Conservation (phyloP, 495 filamentous ascomycete species). For the Penicillium simplicissimum region DNA sequence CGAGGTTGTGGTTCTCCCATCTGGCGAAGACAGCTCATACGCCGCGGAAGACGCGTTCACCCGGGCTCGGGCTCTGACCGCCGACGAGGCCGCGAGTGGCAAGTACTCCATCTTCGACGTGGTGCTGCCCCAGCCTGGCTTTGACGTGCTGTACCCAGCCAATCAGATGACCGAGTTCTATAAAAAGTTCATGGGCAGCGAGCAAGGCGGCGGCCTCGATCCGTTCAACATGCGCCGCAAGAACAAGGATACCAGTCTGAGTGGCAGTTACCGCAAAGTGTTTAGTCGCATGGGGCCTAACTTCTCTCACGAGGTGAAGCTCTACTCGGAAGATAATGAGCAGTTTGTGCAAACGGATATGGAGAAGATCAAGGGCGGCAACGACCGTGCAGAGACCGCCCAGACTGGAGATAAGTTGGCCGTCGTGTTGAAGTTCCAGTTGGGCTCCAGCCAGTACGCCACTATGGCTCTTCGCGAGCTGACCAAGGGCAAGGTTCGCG, state of each 20-base stretch:
- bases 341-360: conserved; percentile 87
- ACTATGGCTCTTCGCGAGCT: conserved; percentile 92
- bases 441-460: conserved; percentile 86
- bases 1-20: conserved; percentile 63
- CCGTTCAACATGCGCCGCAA: conserved; percentile 84
- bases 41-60: conserved; percentile 62
- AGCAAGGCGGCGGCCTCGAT: conserved; percentile 73
- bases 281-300: conserved; percentile 61
- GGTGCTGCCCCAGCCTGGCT: conserved; percentile 93
- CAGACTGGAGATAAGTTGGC: conserved; percentile 61
- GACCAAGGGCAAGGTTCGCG: conserved; percentile 64
- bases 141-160: conserved; percentile 79
- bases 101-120: conserved; percentile 83
- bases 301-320: conserved; percentile 65
- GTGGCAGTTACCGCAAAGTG: conserved; percentile 82
- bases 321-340: conserved; percentile 69
- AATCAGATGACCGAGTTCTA: conserved; percentile 85
- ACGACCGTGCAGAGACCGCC: conserved; percentile 7
- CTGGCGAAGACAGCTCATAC: conserved; percentile 55
- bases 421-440: conserved; percentile 79
- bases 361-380: conserved; percentile 46
- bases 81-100: conserved; percentile 75
- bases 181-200: conserved; percentile 74
- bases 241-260: conserved; percentile 85
- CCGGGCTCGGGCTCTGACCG: conserved; percentile 72